Percentiles rank a stretch among this genome's conserved stretches.
Conservation (phyloP, 73 alveolate species). For the Breviolum minutum region DNA sequence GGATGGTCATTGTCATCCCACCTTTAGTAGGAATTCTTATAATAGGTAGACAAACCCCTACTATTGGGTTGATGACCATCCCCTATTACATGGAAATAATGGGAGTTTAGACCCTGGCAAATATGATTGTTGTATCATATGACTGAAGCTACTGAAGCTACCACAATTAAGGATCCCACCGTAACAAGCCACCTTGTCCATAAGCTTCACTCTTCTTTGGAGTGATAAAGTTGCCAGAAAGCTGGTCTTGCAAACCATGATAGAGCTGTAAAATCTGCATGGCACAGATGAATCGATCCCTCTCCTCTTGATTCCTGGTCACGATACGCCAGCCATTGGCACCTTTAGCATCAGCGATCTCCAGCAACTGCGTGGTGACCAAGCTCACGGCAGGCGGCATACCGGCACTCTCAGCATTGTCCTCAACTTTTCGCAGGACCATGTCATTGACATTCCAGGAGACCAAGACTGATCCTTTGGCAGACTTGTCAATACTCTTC, state of each 20-base stretch:
- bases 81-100: too few species aligned
- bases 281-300: conserved; percentile 55
- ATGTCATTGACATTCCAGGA: conserved; percentile 33
- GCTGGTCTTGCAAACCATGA: conserved; percentile 2
- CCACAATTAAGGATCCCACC: conserved; percentile 2
- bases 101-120: too few species aligned
- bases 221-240: not conserved
- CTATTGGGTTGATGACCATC: too few species aligned
- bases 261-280: conserved; percentile 66
- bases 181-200: not conserved
- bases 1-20: too few species aligned
- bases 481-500: not conserved
- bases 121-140: too few species aligned
- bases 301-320: conserved; percentile 6
- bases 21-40: too few species aligned
- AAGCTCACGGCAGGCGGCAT: not conserved
- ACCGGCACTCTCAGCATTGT: not conserved
- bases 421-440: not conserved
- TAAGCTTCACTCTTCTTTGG: conserved; percentile 82
- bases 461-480: not conserved
- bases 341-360: not conserved
- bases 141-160: too few species aligned
- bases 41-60: too few species aligned
- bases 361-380: not conserved
- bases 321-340: not conserved